Percentiles rank a stretch among this genome's conserved stretches.
Conservation (phyloP, 2,329 filamentous ascomycete genomes). For the Fusarium torreyae region DNA sequence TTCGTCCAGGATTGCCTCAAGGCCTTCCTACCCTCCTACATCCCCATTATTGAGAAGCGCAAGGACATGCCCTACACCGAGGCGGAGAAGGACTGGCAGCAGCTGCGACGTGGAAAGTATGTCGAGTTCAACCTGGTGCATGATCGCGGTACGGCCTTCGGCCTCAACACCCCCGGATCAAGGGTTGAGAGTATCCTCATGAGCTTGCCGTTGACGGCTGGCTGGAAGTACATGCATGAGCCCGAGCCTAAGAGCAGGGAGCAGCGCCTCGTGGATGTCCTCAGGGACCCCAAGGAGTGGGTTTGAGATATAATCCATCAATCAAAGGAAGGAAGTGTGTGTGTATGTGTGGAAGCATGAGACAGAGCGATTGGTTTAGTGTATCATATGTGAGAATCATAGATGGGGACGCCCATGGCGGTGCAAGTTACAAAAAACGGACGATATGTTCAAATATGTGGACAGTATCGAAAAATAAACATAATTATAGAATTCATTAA, state of each 20-base stretch:
- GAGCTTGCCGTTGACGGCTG: slow-evolving; percentile 93
- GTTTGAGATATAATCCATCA: slow-evolving; percentile 59
- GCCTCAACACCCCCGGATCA: slow-evolving; percentile 90
- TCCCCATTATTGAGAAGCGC: slow-evolving; percentile 88
- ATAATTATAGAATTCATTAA: slow-evolving; percentile 14
- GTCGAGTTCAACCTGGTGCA: slow-evolving; percentile 99
- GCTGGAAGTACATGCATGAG: slow-evolving; percentile 96
- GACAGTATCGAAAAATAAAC: slow-evolving; percentile 18
- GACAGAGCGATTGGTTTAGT: slow-evolving; percentile 36
- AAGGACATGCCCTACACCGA: slow-evolving; percentile 94
- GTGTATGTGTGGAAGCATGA: slow-evolving; percentile 22
- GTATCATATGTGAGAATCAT: slow-evolving; percentile 45
- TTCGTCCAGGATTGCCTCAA: slow-evolving; percentile 89
- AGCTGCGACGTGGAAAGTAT: slow-evolving; percentile 92
- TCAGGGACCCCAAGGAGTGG: slow-evolving; percentile 77
- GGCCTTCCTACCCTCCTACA: slow-evolving; percentile 90
- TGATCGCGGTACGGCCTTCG: slow-evolving; percentile 94
- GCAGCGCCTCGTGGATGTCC: slow-evolving; percentile 82
- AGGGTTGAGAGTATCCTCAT: slow-evolving; percentile 97
- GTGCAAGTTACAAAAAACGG: slow-evolving; percentile 33
- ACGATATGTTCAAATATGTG: slow-evolving; percentile 7
- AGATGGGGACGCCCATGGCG: slow-evolving; percentile 38
- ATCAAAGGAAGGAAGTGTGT: slow-evolving; percentile 9
- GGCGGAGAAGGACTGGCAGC: slow-evolving; percentile 95
- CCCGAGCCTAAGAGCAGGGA: slow-evolving; percentile 83